Percentiles rank a stretch among this genome's conserved stretches.
These are phyloP conservation scores for Orbilia brochopaga DNA, from an alignment of 2,329 filamentous ascomycete species.

Conservation along the genomic window DNA sequence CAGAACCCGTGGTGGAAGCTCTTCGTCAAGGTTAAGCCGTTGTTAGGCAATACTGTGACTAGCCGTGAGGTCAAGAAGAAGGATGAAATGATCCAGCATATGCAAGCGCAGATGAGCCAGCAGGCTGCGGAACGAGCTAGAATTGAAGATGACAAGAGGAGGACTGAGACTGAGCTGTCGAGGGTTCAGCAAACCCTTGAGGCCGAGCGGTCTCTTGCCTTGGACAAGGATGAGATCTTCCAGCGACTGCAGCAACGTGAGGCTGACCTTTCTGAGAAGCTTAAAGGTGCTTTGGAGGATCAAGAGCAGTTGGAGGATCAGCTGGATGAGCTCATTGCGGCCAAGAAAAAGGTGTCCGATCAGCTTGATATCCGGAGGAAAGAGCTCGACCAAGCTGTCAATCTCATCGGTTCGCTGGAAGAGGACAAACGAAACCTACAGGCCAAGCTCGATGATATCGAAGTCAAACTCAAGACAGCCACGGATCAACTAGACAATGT, in stretches of 20 bases:
- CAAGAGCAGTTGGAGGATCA: constrained; percentile 94
- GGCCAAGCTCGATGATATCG: constrained; percentile 70
- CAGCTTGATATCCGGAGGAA: constrained; percentile 78
- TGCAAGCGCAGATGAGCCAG: constrained; percentile 80
- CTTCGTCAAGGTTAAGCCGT: constrained; percentile 90
- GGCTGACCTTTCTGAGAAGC: constrained; percentile 87
- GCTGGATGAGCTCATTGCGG: constrained; percentile 82
- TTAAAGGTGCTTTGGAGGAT: constrained; percentile 88
- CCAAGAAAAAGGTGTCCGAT: constrained; percentile 86
- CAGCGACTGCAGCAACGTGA: constrained; percentile 93
- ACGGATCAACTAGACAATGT: constrained; percentile 74
- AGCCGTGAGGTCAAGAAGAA: constrained; percentile 92
- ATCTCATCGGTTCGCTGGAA: constrained; percentile 84
- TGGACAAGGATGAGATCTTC: constrained; percentile 99
- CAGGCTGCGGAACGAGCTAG: constrained; percentile 77
- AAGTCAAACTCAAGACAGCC: constrained; percentile 73
- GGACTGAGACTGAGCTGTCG: constrained; percentile 83
- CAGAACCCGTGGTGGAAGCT: constrained; percentile 98
- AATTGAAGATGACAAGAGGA: constrained; percentile 87
- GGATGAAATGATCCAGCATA: constrained; percentile 87
- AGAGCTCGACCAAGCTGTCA: constrained; percentile 89
- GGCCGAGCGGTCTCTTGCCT: constrained; percentile 88
- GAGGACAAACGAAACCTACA: constrained; percentile 80
- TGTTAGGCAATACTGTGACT: constrained; percentile 88
- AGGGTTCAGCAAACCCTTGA: constrained; percentile 92